Evolutionary conservation across 805 yeast species (phyloP).

Genomic region (Lachancea waltii): DNA sequence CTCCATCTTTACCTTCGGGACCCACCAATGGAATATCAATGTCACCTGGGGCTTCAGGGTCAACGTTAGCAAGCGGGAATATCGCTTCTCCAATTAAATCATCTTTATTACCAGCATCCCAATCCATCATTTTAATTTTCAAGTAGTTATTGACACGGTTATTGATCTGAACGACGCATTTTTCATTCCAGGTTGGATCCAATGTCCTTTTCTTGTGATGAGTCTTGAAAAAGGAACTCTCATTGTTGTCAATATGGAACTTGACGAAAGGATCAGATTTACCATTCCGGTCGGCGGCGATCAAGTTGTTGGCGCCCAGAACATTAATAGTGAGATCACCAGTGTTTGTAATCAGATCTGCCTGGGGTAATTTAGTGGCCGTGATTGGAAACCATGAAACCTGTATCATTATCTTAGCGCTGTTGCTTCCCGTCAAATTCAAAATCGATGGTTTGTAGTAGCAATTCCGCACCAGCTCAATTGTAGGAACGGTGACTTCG

Average conservation of each 20-base stretch:
- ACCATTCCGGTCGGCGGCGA: conserved; percentile 87
- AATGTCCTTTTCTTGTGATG: conserved; percentile 80
- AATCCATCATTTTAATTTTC: conserved; percentile 61
- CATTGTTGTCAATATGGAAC: conserved; percentile 58
- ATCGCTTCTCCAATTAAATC: conserved; percentile 68
- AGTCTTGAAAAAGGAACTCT: conserved; percentile 59
- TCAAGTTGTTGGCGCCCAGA: conserved; percentile 57
- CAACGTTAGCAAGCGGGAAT: conserved; percentile 52
- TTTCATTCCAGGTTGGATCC: conserved; percentile 86
- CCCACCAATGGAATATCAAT: conserved; percentile 45
- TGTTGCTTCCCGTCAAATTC: conserved; percentile 46
- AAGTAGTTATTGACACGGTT: conserved; percentile 59
- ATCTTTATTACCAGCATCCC: conserved; percentile 90
- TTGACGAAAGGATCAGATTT: conserved; percentile 87
- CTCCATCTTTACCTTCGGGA: conserved; percentile 42
- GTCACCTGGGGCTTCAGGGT: conserved; percentile 49
- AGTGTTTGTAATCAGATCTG: conserved; percentile 67
- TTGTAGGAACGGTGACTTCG: conserved; percentile 59
- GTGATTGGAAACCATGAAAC: conserved; percentile 76
- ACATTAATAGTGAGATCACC: conserved; percentile 64
- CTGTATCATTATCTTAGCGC: conserved; percentile 49
- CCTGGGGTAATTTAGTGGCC: conserved; percentile 53
- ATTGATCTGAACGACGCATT: conserved; percentile 45
- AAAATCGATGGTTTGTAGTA: conserved; percentile 55
- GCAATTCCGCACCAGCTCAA: conserved; percentile 57